Conservation (phyloP, 306 rosid genomes). For the Quercus cerris region DNA sequence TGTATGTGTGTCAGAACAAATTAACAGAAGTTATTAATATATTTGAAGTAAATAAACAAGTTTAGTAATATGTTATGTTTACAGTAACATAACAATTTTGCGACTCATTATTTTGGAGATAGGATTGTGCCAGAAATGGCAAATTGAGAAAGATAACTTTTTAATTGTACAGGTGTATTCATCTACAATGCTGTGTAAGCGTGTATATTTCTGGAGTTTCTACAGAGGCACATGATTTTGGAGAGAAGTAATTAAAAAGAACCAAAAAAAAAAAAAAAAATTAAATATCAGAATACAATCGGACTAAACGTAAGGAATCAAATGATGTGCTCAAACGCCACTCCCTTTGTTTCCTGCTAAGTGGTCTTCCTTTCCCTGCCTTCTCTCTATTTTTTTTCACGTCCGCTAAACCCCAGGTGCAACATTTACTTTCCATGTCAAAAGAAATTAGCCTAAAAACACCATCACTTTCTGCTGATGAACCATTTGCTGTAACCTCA, state of each 20-base stretch:
- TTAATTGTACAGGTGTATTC: neutral
- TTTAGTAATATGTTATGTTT: neutral
- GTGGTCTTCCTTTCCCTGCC: constrained; percentile 93
- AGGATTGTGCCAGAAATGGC: neutral
- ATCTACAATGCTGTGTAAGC: neutral
- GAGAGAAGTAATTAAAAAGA: neutral
- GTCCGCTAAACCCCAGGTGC: constrained; percentile 85
- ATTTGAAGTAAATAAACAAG: neutral
- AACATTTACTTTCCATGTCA: constrained; percentile 67
- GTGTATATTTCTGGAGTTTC: neutral
- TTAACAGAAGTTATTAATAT: neutral
- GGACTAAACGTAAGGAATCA: constrained; percentile 64
- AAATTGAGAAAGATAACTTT: neutral
- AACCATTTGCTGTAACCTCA: constrained; percentile 32
- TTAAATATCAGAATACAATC: constrained; percentile 68
- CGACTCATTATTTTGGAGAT: neutral
- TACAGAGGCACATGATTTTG: neutral
- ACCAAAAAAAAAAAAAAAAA: neutral
- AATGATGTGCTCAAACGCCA: constrained; percentile 79
- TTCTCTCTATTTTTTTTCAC: constrained; percentile 79
- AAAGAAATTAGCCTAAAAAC: constrained; percentile 73
- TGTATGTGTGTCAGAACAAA: neutral
- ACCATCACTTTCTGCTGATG: constrained; percentile 67
- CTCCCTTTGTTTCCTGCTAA: constrained; percentile 81
- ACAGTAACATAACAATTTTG: neutral